phyloP scores from a whole-genome alignment of 139 green algal species.

The Picochlorum sp. region DNA sequence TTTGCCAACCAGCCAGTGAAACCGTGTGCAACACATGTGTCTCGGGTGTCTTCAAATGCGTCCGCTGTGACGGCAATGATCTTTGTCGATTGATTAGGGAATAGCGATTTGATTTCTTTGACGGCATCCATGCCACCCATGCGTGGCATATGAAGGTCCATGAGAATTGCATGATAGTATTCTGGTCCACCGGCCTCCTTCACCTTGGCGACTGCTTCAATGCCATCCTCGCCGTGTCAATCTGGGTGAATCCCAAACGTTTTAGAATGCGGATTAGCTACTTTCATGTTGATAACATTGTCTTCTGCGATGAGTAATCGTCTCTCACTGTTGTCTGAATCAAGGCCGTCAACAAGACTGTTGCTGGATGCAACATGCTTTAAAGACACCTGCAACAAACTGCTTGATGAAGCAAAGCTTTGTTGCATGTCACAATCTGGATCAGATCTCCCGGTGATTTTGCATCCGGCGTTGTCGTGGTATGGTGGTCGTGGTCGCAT shows the following conservation, averaged over 20 bases:
- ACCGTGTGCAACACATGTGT: constrained; percentile 52
- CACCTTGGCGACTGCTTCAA: constrained; percentile 42
- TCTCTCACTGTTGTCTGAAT: background rate
- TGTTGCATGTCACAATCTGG: background rate
- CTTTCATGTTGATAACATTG: constrained; percentile 78
- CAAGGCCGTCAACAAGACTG: background rate
- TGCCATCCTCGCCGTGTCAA: constrained; percentile 38
- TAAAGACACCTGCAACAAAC: constrained; percentile 3
- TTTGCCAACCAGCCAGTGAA: constrained; percentile 75
- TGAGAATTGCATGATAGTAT: constrained; percentile 75
- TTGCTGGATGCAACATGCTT: background rate
- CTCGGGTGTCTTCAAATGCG: constrained; percentile 68
- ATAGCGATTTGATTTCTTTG: constrained; percentile 35
- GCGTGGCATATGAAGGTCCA: constrained; percentile 85
- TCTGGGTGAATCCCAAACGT: constrained; percentile 43
- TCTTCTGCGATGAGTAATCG: constrained; percentile 69
- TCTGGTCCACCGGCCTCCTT: constrained; percentile 35
- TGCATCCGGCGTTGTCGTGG: too few relatives aligned
- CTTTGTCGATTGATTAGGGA: constrained; percentile 20
- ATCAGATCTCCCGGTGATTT: background rate
- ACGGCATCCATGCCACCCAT: constrained; percentile 66
- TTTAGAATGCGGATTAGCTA: constrained; percentile 50
- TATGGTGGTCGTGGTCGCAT: too few relatives aligned
- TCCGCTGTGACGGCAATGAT: constrained; percentile 71
- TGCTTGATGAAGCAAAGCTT: constrained; percentile 8